Evolutionary conservation across 164 flowering plant species (phyloP).

Genomic region (Tetracentron sinense): DNA sequence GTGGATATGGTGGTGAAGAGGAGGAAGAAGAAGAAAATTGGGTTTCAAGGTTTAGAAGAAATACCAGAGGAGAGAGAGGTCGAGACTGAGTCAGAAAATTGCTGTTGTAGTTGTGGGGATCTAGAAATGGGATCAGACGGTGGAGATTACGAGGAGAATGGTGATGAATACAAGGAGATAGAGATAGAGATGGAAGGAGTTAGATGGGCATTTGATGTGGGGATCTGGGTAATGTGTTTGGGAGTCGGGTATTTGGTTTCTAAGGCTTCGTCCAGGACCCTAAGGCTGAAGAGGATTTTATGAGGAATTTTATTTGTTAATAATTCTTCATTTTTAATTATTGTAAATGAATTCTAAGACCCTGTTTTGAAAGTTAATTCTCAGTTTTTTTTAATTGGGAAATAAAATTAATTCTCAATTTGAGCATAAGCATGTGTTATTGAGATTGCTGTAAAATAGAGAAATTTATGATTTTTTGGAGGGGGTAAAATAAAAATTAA

Average conservation of each 20-base stretch:
- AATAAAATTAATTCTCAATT: too few species aligned
- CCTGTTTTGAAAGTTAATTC: too few species aligned
- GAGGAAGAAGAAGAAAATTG: constrained; percentile 18
- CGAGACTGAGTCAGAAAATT: constrained; percentile 28
- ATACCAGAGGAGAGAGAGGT: constrained; percentile 72
- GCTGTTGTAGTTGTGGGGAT: constrained; percentile 22
- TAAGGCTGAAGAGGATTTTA: constrained; percentile 24
- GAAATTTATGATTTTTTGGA: too few species aligned
- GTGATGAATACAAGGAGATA: constrained; percentile 12
- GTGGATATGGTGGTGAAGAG: constrained; percentile 40
- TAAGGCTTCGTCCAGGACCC: constrained; percentile 46
- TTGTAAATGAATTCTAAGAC: too few species aligned
- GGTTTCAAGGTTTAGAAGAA: constrained; percentile 40
- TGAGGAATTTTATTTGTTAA: not conserved
- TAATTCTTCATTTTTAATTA: too few species aligned
- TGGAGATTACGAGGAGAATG: constrained; percentile 13
- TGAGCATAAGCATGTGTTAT: too few species aligned
- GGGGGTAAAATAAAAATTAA: too few species aligned
- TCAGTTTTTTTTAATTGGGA: too few species aligned
- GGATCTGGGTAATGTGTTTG: constrained; percentile 71
- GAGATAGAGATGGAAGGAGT: constrained; percentile 48
- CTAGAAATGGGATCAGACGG: constrained; percentile 15
- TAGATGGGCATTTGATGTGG: constrained; percentile 74
- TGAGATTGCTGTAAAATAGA: too few species aligned
- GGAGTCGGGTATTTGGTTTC: constrained; percentile 71